Evolutionary conservation across 1,284 basidiomycete species (phyloP), one percentile per base, ranked within the genome.

Genomic region (Cutaneotrichosporon sp.): DNA sequence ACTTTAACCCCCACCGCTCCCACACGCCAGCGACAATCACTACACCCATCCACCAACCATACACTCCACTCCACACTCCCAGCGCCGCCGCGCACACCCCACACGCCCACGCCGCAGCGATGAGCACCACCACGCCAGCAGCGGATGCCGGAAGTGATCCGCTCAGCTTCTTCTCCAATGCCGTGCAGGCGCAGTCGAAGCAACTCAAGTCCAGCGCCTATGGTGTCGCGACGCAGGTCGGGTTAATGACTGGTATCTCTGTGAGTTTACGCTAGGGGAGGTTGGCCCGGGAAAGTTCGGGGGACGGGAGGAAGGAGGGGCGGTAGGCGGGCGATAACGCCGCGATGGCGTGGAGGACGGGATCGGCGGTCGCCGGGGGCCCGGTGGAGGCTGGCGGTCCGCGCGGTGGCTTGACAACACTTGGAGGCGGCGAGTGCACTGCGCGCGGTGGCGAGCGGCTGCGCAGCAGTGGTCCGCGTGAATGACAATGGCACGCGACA

Each of bases 211-310:
- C 80, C 11, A 77, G 76, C 13, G 89, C 91, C 80, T 84, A 84
- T 64, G 90, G 92, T 61, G 91, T 95, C 25, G 88, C 85, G 62
- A 88, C 87, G 22, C 93, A 97, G 80, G 84, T 92, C 61, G 85
- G 81, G 34, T 80, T 91, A 50, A 91, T 89, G 88, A 82, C 83
- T 64, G 79, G 82, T 55, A 74, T 90, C 59, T 89, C 89, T 52
- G 86, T 89, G 70, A 64, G 87, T 81, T n/a, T 33, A 20, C n/a
- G 31, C 47, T 29, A 5, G 29, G 29, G 29, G 29, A 29, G 9
- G 29, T n/a, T 36, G 36, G 18, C 18, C 36, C 5, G 36, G 2
- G 14, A 38, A 33, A 33, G 13, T 33, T 4, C 13, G 36, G 36
- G 36, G 13, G 36, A 29, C 29, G 29, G 20, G 34, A 22, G 13